Base-by-base conservation (phyloP, 192 early-diverging fungal species). In the Haplosporangium gracile region DNA sequence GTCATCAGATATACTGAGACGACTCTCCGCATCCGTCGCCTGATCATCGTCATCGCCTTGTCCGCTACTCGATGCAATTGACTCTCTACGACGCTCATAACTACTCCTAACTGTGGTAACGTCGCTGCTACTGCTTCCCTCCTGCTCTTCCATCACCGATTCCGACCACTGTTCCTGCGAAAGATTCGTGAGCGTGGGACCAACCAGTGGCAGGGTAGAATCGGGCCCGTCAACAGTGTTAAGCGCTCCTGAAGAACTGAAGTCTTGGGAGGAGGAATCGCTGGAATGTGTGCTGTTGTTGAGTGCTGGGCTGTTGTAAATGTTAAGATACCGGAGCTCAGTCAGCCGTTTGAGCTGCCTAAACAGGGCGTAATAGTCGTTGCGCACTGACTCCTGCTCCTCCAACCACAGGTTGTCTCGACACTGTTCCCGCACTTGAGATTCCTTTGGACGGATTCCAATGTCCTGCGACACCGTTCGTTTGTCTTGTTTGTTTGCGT, bases 281-380 rank as follows among this genome's bases (percentile, higher is more conserved):
- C 39, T 40, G 29, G 26, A 60, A 39, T 34, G 70, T 34, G 18
- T 26, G 10, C 70, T 80, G 47, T 68, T 76, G 39, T 72, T 76
- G 39, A 85, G 78, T 8, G 36, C 63, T 1, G 78, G 78, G 60
- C 78, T 85, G 78, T 85, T 85, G 78, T 80, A 85, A 4, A 85
- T 85, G 39, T 80, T 78, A 11, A 85, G 63, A 5, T 78, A 75
- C 2, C 43, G 74, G 9, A 85, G 45, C 6, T 45, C 34, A 11
- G 43, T 42, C 15, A 85, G 60, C 32, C 68, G 69, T 70, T 74
- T 76, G 45, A 85, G 74, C 24, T 85, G 83, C 15, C 63, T 74
- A 29, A 80, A 85, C 78, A 85, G 73, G 74, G 83, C 83, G 60
- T 77, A 69, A 70, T 80, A 85, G 22, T 85, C 78, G 18, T 32